Base-by-base conservation (phyloP, 306 rosid species). In the Trifolium dubium region DNA sequence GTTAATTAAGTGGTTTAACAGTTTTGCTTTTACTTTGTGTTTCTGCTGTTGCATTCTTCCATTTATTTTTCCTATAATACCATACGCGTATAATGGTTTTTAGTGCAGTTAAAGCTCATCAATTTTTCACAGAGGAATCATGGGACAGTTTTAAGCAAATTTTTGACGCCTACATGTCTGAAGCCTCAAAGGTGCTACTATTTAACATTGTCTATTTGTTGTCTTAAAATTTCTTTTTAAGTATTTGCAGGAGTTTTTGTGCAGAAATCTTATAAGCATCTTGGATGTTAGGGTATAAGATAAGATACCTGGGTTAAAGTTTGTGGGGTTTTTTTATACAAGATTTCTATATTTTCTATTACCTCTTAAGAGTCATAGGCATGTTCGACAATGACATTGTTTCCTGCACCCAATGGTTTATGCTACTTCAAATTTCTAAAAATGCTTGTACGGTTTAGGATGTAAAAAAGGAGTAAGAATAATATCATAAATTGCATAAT, bases 81-180 rank as follows among this genome's bases (percentile, higher is more conserved):
- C 81, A 82, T 85, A 68, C 81, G 55, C 77, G 76, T 84, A 72
- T 81, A 81, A 64, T 81, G 78, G 84, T 78, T 85, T 79, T 74
- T 88, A 94, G 97, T 87, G 97, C 96, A 61, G 89, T 94, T 86
- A 89, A 89, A 81, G 99, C 99, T 84, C 97, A 94, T 83, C 92
- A 90, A 80, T 94, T 86, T 91, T 94, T 94, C 92, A 80, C 90
- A 71, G 99, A 88, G 85, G 99, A 94, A 79, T 83, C 85, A 71
- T 92, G 96, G 99, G 97, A 89, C 83, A 87, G 88, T 83, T 89
- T 94, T 85, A 86, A 88, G 90, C 95, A 89, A 79, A 87, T 87
- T 50, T 88, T 89, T 76, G 92, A 90, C 39, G 81, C 90, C 82
- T 92, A 88, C 83, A 88, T 94, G 99, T 71, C 82, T 44, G 99